Base-by-base conservation (phyloP, 345 rosid species). In the Salix caprea region DNA sequence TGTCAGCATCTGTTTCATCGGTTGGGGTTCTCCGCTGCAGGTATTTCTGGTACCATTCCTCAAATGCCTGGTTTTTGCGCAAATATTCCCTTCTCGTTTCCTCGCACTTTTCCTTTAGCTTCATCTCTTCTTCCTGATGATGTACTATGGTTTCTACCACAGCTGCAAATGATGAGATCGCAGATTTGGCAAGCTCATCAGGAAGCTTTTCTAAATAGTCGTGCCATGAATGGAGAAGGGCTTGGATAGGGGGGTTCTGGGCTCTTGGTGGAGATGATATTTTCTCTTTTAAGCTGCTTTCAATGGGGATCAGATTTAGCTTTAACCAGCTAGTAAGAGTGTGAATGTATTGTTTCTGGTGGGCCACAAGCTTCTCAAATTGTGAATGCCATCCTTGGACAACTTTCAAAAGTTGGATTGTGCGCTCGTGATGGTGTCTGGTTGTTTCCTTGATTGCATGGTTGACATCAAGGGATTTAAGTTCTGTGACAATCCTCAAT, bases 71-170 rank as follows among this genome's bases (percentile, higher is more conserved):
- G 26, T 76, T 89, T 84, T 89, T 95, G 72, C 90, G 84, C 50
- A 87, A 65, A 65, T 39, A 89, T 77, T 95, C 99, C 70, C 83
- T 93, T 71, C 87, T 82, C 1, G 94, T 92, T 74, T 95, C 99
- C 72, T 93, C 94, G 1, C 92, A 90, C 69, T 83, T 95, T 65
- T 91, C 96, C 84, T 93, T 93, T 23, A 88, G 88, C 81, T 93
- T 91, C 86, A 90, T 87, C 83, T 95, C 99, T 74, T 93, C 99
- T 24, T 90, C 98, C 82, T 93, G 98, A 52, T 89, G 92, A 67
- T 78, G 75, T 75, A 85, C 80, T 73, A 91, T 95, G 77, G 88
- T 86, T 70, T 86, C 87, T 58, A 93, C 80, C 69, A 90, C 96
- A 19, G 94, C 98, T 0, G 87, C 92, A 18, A 95, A 93, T 0